Base-by-base conservation (phyloP, 2,329 filamentous ascomycete genomes). In the Cladosporium sp. region DNA sequence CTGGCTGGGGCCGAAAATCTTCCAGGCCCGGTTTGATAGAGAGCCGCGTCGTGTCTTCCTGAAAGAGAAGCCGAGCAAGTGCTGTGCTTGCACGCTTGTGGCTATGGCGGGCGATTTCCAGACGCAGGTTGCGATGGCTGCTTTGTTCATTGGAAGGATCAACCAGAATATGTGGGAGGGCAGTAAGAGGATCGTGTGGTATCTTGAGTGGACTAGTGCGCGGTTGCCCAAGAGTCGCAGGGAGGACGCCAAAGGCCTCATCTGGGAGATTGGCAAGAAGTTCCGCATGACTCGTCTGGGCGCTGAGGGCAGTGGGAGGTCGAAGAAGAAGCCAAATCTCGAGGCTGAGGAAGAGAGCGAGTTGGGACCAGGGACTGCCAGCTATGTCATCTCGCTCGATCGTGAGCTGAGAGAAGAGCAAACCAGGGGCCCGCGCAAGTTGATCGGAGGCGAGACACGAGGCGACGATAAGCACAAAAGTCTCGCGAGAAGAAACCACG, bases 161-260 rank as follows among this genome's bases (percentile, higher is more conserved):
- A 55, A 64, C 38, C 65, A 69, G 30, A 66, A 65, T 38, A 63
- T 71, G 51, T 74, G 72, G 72, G 67, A 67, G 63, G 65, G 62
- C 49, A 73, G 71, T 58, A 72, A 71, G 55, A 64, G 74, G n/a
- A 67, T 73, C 4, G 24, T 51, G 36, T 74, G 66, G 58, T 71
- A 36, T 18, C 30, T 63, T n/a, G 52, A 66, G 47, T 52, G 60
- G 59, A 57, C 65, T 7, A 28, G 18, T 15, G 36, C 55, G 2
- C 54, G 55, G n/a, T 12, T 54, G 24, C 44, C 62, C 15, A 32
- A 44, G 21, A 36, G 32, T 15, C n/a, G 58, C 52, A 18, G 36
- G n/a, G 61, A 55, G 11, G 65, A 64, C 26, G 61, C 41, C 12
- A 44, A 30, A 18, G 24, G 15, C 11, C 30, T 51, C 18, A 64